Evolutionary conservation across 306 rosid genomes (phyloP).

Genomic region (Pyrus communis): DNA sequence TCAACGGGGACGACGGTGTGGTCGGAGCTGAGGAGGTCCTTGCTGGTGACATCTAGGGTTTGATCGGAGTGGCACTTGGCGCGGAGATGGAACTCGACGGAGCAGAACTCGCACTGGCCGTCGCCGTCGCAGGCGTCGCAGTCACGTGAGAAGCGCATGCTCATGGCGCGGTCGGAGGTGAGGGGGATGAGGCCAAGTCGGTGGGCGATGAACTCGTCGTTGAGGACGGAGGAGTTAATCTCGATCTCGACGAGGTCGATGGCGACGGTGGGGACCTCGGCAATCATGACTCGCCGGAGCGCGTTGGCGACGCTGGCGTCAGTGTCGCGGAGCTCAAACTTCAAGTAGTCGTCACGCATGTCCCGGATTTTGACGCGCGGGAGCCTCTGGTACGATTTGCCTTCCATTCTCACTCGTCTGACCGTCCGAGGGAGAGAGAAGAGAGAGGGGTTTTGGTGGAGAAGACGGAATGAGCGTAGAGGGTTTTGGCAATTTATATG

Average conservation of each 20-base stretch:
- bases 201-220: slow-evolving; percentile 95
- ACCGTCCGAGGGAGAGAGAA: neutral
- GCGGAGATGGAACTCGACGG: slow-evolving; percentile 89
- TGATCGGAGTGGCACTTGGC: slow-evolving; percentile 67
- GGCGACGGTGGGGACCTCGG: slow-evolving; percentile 91
- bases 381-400: slow-evolving; percentile 68
- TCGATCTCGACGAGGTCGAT: slow-evolving; percentile 92
- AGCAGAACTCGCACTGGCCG: slow-evolving; percentile 96
- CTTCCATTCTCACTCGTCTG: slow-evolving; percentile 38
- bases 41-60: slow-evolving; percentile 83
- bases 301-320: slow-evolving; percentile 89
- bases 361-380: slow-evolving; percentile 85
- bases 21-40: slow-evolving; percentile 77
- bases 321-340: slow-evolving; percentile 87
- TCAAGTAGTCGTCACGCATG: slow-evolving; percentile 57
- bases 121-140: slow-evolving; percentile 98
- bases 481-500: neutral
- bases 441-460: neutral
- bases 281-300: slow-evolving; percentile 92
- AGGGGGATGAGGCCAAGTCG: slow-evolving; percentile 88
- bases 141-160: slow-evolving; percentile 99
- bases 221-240: slow-evolving; percentile 88
- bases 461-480: neutral
- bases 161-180: slow-evolving; percentile 83
- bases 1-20: slow-evolving; percentile 91